These are phyloP conservation scores for Solanum ossicruentum DNA, from an alignment of 257 asterid species.

Conservation along the genomic window DNA sequence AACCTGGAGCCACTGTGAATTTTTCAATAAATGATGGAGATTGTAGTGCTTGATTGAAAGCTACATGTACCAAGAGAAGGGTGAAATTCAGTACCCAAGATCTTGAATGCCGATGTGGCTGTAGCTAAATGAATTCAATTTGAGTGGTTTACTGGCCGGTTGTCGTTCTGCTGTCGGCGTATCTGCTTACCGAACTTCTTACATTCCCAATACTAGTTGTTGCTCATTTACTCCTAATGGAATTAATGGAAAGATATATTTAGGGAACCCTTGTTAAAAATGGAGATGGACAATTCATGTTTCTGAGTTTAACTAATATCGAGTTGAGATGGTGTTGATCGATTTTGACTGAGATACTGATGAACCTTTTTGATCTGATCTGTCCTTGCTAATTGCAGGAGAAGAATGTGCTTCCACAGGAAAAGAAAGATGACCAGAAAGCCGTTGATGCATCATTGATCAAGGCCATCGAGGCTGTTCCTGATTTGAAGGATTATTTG, in stretches of 20 bases:
- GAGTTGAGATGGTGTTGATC: not conserved
- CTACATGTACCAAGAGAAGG: conserved; percentile 44
- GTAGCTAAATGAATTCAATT: conserved; percentile 22
- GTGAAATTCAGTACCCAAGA: conserved; percentile 9
- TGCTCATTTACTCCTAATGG: not conserved
- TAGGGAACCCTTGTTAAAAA: not conserved
- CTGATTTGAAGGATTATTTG: conserved; percentile 5
- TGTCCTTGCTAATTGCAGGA: not conserved
- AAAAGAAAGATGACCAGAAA: conserved; percentile 13
- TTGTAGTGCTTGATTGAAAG: not conserved
- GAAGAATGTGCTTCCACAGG: conserved; percentile 5
- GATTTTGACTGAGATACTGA: not conserved
- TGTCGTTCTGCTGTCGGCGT: conserved; percentile 23
- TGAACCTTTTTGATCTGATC: not conserved
- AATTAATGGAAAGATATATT: not conserved
- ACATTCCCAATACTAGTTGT: not conserved
- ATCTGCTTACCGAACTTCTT: conserved; percentile 23
- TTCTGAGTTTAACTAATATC: not conserved
- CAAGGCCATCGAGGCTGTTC: conserved; percentile 10
- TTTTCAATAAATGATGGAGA: not conserved
- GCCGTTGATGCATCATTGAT: conserved; percentile 4
- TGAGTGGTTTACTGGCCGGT: conserved; percentile 51
- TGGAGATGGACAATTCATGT: not conserved
- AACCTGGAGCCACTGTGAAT: too few species aligned
- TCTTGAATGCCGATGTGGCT: conserved; percentile 48